A percentile compares a stretch with the other conserved stretches of the same genome.
phyloP scores from a whole-genome alignment of 768 basidiomycete genomes.

The Lactarius hengduanensis region DNA sequence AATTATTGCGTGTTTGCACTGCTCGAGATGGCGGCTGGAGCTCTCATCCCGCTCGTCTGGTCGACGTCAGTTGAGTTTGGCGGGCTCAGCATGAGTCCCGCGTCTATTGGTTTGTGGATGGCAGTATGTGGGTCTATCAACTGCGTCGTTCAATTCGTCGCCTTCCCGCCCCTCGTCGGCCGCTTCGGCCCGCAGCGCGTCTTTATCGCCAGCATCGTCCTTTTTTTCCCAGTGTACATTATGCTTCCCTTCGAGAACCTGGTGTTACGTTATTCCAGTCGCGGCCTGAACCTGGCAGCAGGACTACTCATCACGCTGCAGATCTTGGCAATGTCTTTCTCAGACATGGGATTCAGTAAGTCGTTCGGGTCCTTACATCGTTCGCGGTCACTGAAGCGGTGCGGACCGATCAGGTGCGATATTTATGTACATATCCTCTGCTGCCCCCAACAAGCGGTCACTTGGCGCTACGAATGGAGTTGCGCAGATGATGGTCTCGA shows the following conservation, averaged over 20 bases:
- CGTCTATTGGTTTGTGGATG: conserved; percentile 41
- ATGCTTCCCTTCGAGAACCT: conserved; percentile 34
- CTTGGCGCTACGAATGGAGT: conserved; percentile 70
- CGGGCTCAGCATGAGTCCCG: conserved; percentile 40
- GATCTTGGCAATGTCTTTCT: conserved; percentile 8
- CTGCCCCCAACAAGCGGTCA: conserved; percentile 62
- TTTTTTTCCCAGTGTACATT: conserved; percentile 31
- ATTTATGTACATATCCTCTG: conserved; percentile 67
- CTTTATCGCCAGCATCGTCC: conserved; percentile 31
- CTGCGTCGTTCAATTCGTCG: conserved; percentile 40
- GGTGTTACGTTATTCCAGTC: not conserved
- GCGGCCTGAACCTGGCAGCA: not conserved
- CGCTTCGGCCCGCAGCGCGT: conserved; percentile 40
- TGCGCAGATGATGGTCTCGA: conserved; percentile 39
- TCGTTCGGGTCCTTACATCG: not conserved
- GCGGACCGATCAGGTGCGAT: conserved; percentile 51
- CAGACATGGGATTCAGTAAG: conserved; percentile 24
- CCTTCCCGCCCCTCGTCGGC: conserved; percentile 39
- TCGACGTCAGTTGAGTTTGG: conserved; percentile 44
- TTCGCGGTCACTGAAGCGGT: not conserved
- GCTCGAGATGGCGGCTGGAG: conserved; percentile 41
- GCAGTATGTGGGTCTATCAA: conserved; percentile 39
- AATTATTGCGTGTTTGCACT: conserved; percentile 47
- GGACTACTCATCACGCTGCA: conserved; percentile 14
- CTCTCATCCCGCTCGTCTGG: conserved; percentile 47